These are phyloP conservation scores for Aspergillus neoniger DNA, from an alignment of 2,329 filamentous ascomycete species.

Conservation along the genomic window DNA sequence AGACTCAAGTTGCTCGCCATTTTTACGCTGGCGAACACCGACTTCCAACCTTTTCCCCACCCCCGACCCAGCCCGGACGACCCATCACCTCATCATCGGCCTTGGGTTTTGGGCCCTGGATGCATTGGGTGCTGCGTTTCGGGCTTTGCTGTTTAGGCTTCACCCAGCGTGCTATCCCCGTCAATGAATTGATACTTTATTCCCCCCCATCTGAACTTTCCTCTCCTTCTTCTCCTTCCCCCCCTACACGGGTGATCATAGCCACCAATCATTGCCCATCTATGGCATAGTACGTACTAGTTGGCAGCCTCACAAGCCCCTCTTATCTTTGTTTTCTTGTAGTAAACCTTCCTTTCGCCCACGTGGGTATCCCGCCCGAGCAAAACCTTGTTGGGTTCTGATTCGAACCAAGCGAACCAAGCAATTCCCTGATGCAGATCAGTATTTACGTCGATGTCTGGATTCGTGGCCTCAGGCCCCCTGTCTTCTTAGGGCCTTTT, in stretches of 20 bases:
- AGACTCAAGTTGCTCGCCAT: conserved; percentile 2
- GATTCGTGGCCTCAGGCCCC: background rate
- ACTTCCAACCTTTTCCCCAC: conserved; percentile 2
- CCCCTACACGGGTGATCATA: background rate
- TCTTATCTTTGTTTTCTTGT: background rate
- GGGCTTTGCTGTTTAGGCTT: background rate
- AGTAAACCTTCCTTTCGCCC: conserved; percentile 11
- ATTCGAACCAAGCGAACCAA: conserved; percentile 17
- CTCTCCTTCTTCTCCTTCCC: background rate
- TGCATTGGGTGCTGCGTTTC: background rate
- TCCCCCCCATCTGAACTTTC: no score
- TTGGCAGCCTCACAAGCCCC: background rate
- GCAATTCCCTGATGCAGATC: conserved; percentile 25
- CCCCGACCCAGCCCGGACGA: conserved; percentile 7
- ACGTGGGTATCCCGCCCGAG: conserved; percentile 20
- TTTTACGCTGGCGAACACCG: conserved; percentile 3
- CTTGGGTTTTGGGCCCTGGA: background rate
- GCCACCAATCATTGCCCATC: background rate
- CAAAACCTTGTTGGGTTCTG: conserved; percentile 6
- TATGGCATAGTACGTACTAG: background rate
- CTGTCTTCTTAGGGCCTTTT: background rate
- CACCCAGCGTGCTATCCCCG: background rate
- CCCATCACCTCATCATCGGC: conserved; percentile 8
- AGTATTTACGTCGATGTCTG: background rate
- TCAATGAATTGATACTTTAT: background rate